Evolutionary conservation across 2,329 filamentous ascomycete genomes (phyloP).

Genomic region (Aspergillus glaucus): DNA sequence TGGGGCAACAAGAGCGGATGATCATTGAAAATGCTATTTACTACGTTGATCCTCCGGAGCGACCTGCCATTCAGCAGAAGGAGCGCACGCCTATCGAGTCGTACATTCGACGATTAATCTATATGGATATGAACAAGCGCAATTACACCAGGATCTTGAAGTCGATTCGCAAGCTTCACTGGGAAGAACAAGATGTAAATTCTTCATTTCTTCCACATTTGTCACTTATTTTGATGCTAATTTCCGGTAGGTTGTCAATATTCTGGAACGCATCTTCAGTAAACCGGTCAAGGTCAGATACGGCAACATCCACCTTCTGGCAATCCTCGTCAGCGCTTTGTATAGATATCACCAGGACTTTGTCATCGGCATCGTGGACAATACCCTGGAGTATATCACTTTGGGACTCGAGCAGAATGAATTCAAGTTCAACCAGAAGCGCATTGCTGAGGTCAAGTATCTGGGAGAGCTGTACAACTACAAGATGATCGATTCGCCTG

Average conservation of each 20-base stretch:
- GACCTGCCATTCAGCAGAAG: slow-evolving; percentile 92
- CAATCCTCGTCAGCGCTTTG: slow-evolving; percentile 79
- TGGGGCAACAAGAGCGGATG: slow-evolving; percentile 95
- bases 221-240: background rate
- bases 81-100: slow-evolving; percentile 89
- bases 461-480: slow-evolving; percentile 96
- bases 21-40: slow-evolving; percentile 97
- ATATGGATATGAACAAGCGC: slow-evolving; percentile 87
- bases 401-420: slow-evolving; percentile 91
- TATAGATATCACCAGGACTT: slow-evolving; percentile 91
- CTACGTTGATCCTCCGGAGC: slow-evolving; percentile 91
- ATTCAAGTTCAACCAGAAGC: slow-evolving; percentile 93
- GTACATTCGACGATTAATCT: slow-evolving; percentile 87
- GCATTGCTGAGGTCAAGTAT: slow-evolving; percentile 93
- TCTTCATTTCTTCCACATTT: background rate
- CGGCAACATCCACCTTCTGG: slow-evolving; percentile 88
- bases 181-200: slow-evolving; percentile 80
- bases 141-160: slow-evolving; percentile 92
- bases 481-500: slow-evolving; percentile 87
- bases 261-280: slow-evolving; percentile 85
- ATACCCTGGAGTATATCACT: slow-evolving; percentile 78
- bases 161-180: slow-evolving; percentile 90
- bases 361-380: slow-evolving; percentile 84
- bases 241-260: slow-evolving; percentile 54
- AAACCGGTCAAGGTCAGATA: slow-evolving; percentile 98